A percentile compares a stretch with the other conserved stretches of the same genome.
Conservation (phyloP, 2,329 filamentous ascomycete genomes). For the Sporothrix curviconia region DNA sequence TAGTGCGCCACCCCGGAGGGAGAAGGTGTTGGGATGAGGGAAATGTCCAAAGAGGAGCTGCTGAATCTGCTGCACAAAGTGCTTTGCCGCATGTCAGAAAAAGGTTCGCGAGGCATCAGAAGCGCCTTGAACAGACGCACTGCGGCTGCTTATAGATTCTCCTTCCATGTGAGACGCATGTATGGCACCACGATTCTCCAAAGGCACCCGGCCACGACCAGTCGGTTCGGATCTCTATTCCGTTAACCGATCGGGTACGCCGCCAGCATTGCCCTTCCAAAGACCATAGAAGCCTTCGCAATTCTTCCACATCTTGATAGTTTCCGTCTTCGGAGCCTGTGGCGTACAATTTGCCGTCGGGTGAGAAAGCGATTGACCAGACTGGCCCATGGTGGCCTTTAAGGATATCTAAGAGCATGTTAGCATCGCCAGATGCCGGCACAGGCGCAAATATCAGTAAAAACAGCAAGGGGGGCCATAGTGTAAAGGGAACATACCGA, state of each 20-base stretch:
- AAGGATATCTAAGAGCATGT: conserved; percentile 62
- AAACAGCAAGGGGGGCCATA: not conserved
- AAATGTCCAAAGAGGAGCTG: not conserved
- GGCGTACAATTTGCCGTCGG: conserved; percentile 91
- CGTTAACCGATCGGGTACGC: conserved; percentile 27
- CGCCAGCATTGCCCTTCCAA: conserved; percentile 44
- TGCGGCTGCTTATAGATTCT: conserved; percentile 9
- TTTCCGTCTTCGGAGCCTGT: conserved; percentile 96
- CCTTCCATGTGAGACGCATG: not conserved
- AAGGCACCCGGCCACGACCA: not conserved
- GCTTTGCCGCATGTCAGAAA: not conserved
- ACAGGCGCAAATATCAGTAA: no score
- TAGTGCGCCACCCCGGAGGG: not conserved
- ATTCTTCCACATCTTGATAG: conserved; percentile 85
- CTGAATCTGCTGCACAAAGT: conserved; percentile 2
- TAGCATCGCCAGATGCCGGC: not conserved
- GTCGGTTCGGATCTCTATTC: conserved; percentile 31
- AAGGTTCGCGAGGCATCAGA: conserved; percentile 1
- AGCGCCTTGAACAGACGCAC: conserved; percentile 5
- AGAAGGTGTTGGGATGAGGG: not conserved
- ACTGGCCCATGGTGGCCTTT: conserved; percentile 97
- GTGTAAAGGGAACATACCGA: conserved; percentile 46
- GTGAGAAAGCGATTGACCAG: conserved; percentile 92
- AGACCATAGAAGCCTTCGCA: conserved; percentile 59
- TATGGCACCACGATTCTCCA: not conserved